phyloP scores from a whole-genome alignment of 2,329 filamentous ascomycete species.

The Hirsutella thompsonii region DNA sequence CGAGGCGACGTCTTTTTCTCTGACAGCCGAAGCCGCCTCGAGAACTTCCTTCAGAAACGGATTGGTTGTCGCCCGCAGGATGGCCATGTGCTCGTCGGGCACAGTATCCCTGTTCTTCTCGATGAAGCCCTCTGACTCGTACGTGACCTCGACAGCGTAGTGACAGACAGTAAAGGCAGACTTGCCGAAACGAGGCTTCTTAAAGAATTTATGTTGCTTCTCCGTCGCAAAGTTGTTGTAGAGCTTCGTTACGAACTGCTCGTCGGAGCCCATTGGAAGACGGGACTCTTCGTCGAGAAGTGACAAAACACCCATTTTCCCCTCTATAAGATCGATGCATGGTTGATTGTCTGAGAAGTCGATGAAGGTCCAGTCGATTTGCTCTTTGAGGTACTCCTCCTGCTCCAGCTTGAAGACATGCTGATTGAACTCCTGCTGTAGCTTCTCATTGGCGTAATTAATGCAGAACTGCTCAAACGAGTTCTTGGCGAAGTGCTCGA shows the following conservation, averaged over 20 bases:
- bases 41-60: constrained; percentile 74
- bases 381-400: constrained; percentile 88
- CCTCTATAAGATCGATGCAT: constrained; percentile 96
- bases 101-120: constrained; percentile 99
- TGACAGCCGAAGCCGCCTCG: constrained; percentile 70
- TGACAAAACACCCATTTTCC: constrained; percentile 84
- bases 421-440: constrained; percentile 98
- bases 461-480: constrained; percentile 99
- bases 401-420: constrained; percentile 99
- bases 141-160: constrained; percentile 95
- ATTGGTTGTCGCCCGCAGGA: constrained; percentile 75
- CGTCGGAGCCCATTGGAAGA: constrained; percentile 92
- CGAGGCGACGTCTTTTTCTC: constrained; percentile 72
- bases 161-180: constrained; percentile 97
- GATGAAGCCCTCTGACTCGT: constrained; percentile 97
- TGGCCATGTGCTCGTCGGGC: constrained; percentile 93
- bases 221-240: constrained; percentile 84
- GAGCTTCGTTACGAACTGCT: constrained; percentile 91
- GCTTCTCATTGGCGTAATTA: constrained; percentile 98
- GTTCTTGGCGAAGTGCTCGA: constrained; percentile 98
- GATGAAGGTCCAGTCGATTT: constrained; percentile 99
- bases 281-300: constrained; percentile 93
- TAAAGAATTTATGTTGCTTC: constrained; percentile 95
- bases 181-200: constrained; percentile 96
- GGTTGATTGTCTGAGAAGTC: constrained; percentile 99